Evolutionary conservation across 1,139 yeast species (phyloP).

Genomic region (Taphrina deformans): DNA sequence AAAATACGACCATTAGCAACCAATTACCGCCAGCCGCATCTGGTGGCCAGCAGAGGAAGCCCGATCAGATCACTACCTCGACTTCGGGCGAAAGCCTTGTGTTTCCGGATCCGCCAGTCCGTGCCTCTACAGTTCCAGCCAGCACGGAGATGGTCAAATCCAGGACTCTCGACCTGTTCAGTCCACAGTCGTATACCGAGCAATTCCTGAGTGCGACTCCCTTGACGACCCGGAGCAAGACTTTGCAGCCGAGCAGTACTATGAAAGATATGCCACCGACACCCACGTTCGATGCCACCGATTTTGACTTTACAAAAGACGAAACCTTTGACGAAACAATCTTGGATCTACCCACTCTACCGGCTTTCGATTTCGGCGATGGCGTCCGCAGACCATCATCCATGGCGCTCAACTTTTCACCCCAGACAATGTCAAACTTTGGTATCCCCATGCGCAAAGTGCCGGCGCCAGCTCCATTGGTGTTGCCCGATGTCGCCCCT

Average conservation of each 20-base stretch:
- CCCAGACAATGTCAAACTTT: constrained; percentile 21
- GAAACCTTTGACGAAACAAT: constrained; percentile 15
- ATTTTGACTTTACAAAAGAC: constrained; percentile 23
- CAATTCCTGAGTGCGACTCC: constrained; percentile 18
- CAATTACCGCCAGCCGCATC: neutral
- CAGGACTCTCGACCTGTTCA: constrained; percentile 17
- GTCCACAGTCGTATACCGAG: constrained; percentile 21
- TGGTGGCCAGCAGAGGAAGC: neutral
- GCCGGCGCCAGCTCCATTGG: constrained; percentile 20
- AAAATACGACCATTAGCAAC: neutral
- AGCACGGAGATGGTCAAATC: constrained; percentile 12
- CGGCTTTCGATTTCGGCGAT: constrained; percentile 28
- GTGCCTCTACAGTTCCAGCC: neutral
- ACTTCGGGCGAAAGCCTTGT: neutral
- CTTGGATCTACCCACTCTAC: constrained; percentile 23
- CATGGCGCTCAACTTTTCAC: constrained; percentile 25
- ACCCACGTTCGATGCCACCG: neutral
- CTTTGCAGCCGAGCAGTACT: constrained; percentile 2
- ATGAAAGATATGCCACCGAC: neutral
- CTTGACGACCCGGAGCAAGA: neutral
- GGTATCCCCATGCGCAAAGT: constrained; percentile 26
- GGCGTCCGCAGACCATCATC: constrained; percentile 26
- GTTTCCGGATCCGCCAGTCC: constrained; percentile 21
- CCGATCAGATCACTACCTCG: neutral
- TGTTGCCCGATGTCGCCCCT: constrained; percentile 18